These are phyloP conservation scores for Nitzschia sp. DNA, from an alignment of 108 stramenopile genomes.

Conservation along the genomic window DNA sequence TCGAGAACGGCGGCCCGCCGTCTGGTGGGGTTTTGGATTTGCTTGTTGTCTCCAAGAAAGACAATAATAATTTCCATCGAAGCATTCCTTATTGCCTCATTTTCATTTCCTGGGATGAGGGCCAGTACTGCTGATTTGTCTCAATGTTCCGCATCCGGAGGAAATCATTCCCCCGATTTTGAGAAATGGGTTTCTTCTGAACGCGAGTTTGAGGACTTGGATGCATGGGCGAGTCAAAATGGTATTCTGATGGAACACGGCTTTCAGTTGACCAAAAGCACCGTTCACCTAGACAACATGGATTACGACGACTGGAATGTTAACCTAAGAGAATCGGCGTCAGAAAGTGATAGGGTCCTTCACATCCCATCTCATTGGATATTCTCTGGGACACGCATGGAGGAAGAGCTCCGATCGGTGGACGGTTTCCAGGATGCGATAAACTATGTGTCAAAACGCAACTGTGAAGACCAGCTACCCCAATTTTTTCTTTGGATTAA, in stretches of 20 bases:
- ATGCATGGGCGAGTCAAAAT: not conserved
- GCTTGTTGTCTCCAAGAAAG: too few species aligned
- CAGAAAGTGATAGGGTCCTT: not conserved
- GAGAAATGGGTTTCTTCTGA: not conserved
- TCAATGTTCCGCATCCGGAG: too few species aligned
- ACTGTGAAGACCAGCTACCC: not conserved
- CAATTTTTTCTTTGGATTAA: slow-evolving; percentile 58
- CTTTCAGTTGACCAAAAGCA: not conserved
- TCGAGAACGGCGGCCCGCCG: too few species aligned
- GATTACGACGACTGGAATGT: not conserved
- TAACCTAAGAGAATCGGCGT: not conserved
- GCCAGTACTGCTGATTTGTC: too few species aligned
- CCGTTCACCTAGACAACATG: not conserved
- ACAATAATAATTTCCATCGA: too few species aligned
- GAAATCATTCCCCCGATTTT: too few species aligned
- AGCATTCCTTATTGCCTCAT: too few species aligned
- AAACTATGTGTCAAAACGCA: not conserved
- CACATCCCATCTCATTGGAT: not conserved
- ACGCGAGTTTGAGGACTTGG: not conserved
- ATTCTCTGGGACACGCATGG: not conserved
- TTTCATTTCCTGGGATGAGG: too few species aligned
- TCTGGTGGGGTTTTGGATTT: too few species aligned
- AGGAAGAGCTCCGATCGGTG: not conserved
- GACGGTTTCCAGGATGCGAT: not conserved
- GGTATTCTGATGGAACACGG: not conserved